A percentile compares a stretch with the other conserved stretches of the same genome.
Conservation (phyloP, 805 yeast genomes). For the Candida quercuum region DNA sequence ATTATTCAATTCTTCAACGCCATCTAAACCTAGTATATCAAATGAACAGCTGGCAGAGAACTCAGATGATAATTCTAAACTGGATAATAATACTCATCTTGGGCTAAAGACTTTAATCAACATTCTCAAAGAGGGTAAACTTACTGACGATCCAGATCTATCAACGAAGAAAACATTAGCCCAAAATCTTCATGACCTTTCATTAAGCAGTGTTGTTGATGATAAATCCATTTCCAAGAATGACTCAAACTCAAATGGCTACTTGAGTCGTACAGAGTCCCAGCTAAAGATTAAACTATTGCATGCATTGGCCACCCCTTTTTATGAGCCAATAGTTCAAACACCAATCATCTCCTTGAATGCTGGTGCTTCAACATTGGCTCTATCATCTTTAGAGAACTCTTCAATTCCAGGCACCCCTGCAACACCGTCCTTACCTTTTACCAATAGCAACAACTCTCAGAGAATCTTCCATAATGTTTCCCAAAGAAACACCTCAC, state of each 20-base stretch:
- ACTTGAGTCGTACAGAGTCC: too few relatives aligned
- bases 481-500: constrained; percentile 64
- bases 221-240: too few relatives aligned
- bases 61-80: background rate
- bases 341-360: constrained; percentile 21
- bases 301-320: constrained; percentile 65
- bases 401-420: constrained; percentile 6
- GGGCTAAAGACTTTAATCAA: constrained; percentile 42
- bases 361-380: constrained; percentile 25
- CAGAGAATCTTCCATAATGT: constrained; percentile 56
- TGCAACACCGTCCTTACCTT: constrained; percentile 7
- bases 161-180: constrained; percentile 35
- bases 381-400: constrained; percentile 23
- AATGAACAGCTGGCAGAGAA: too few relatives aligned
- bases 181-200: constrained; percentile 51
- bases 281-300: constrained; percentile 37
- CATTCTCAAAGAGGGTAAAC: constrained; percentile 35
- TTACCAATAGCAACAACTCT: constrained; percentile 18
- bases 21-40: constrained; percentile 2
- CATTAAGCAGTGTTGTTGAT: constrained; percentile 36
- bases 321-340: constrained; percentile 28
- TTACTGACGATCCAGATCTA: constrained; percentile 18
- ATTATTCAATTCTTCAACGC: constrained; percentile 18
- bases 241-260: too few relatives aligned
- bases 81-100: constrained; percentile 4